Evolutionary conservation across 768 basidiomycete genomes (phyloP), one percentile per base, ranked within the genome.

Genomic region (Amanita fuliginea): DNA sequence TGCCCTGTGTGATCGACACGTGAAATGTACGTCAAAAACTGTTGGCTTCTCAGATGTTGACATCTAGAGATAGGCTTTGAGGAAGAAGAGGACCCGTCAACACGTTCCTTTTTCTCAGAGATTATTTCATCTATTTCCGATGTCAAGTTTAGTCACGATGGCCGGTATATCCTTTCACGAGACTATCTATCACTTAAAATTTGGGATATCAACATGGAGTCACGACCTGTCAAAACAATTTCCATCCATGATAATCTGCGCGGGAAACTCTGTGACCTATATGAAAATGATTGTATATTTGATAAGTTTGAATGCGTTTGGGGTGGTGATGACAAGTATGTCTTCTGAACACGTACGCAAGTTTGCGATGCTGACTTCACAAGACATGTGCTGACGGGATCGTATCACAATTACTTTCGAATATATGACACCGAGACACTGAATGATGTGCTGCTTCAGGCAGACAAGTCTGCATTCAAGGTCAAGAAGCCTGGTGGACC

Each of bases 191-290:
- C 94, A 48, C 73, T 99, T 59, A 97, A 97, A 76, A 95, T 99
- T 62, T 99, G 96, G 96, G 96, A 99, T 67, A 79, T 98, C 67
- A 96, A 96, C 67, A 98, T 98, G 94, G 96, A 99, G 68, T 83
- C 81, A 55, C 80, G 86, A 58, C 96, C 96, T 11, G 70, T 99
- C 52, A 95, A 96, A 72, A 98, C 93, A 10, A 98, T 99, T 64
- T 87, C 92, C 46, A 98, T 99, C 59, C 96, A 99, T 62, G 96
- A 99, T 59, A 95, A 98, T 66, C 75, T 99, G 40, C 83, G 95
- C 46, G 89, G 90, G 48, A 99, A 98, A 66, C 81, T 99, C 6
- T 99, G 96, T 65, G 96, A 99, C 65, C 68, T 98, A 54, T 99
- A 99, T 62, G 96, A 99, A 73, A 99, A 98, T 60, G 96, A 99